phyloP scores from a whole-genome alignment of 1,284 basidiomycete species.

The Blastosporella zonata region DNA sequence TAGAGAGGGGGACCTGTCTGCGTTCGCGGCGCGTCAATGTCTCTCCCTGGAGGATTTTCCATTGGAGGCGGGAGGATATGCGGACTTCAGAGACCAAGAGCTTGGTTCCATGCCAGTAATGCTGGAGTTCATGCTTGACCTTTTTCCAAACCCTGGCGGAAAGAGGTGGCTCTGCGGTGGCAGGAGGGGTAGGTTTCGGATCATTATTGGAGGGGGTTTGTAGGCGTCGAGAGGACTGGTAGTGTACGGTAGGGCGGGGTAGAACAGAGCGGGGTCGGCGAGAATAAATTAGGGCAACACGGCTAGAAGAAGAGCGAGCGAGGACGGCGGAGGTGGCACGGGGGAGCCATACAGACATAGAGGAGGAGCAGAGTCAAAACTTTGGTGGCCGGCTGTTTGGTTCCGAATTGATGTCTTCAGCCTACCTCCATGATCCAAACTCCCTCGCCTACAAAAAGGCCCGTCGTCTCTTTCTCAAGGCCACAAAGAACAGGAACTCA shows the following conservation, averaged over 20 bases:
- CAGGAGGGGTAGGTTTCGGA: slow-evolving; percentile 46
- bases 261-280: slow-evolving; percentile 14
- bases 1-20: slow-evolving; percentile 66
- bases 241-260: slow-evolving; percentile 18
- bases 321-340: slow-evolving; percentile 44
- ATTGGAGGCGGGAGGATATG: slow-evolving; percentile 86
- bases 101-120: slow-evolving; percentile 98
- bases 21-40: slow-evolving; percentile 90
- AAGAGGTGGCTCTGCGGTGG: slow-evolving; percentile 48
- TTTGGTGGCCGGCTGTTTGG: slow-evolving; percentile 24
- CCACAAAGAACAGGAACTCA: slow-evolving; percentile 50
- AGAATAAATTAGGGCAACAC: slow-evolving; percentile 5
- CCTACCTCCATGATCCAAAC: slow-evolving; percentile 32
- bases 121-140: slow-evolving; percentile 93
- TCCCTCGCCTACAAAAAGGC: slow-evolving; percentile 62
- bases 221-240: slow-evolving; percentile 15
- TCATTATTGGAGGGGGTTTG: slow-evolving; percentile 29
- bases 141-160: slow-evolving; percentile 77
- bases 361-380: slow-evolving; percentile 7
- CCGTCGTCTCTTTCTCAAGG: slow-evolving; percentile 51
- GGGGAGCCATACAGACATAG: slow-evolving; percentile 67
- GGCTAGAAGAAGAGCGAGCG: slow-evolving; percentile 39
- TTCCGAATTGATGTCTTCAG: slow-evolving; percentile 21
- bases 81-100: slow-evolving; percentile 93
- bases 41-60: slow-evolving; percentile 91